These are phyloP conservation scores for Acrocalymma vagum DNA, from an alignment of 2,329 filamentous ascomycete species.

Conservation along the genomic window DNA sequence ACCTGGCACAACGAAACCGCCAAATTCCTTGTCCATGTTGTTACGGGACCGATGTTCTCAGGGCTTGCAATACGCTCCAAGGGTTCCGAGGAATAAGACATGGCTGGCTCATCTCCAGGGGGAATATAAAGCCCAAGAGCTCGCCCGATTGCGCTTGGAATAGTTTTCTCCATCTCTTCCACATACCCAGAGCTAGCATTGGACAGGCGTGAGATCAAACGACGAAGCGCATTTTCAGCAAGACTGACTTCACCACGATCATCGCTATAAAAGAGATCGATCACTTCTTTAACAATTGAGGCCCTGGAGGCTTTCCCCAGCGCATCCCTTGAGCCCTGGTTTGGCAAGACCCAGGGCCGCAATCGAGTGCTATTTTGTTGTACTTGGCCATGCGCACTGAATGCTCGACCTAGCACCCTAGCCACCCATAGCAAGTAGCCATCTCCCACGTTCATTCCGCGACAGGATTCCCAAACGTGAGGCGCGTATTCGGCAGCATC, in stretches of 20 bases:
- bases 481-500: constrained; percentile 69
- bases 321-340: constrained; percentile 25
- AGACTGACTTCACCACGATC: constrained; percentile 52
- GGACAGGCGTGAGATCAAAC: constrained; percentile 37
- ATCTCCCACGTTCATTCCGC: constrained; percentile 67
- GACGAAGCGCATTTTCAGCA: constrained; percentile 51
- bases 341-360: constrained; percentile 34
- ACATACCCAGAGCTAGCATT: constrained; percentile 29
- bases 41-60: constrained; percentile 23
- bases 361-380: constrained; percentile 47
- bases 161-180: constrained; percentile 36
- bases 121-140: constrained; percentile 35
- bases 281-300: constrained; percentile 47
- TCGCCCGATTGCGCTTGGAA: constrained; percentile 38
- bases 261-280: constrained; percentile 48
- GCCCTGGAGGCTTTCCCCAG: constrained; percentile 38
- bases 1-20: constrained; percentile 62
- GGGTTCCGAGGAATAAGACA: constrained; percentile 13
- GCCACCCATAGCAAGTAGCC: constrained; percentile 87
- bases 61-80: constrained; percentile 28
- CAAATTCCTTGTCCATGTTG: constrained; percentile 70
- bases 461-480: constrained; percentile 80
- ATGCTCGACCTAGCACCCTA: constrained; percentile 82
- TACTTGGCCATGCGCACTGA: constrained; percentile 70
- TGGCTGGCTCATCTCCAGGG: constrained; percentile 16